Conservation (phyloP, 2,329 filamentous ascomycete species). For the Domatiomyces globalis region DNA sequence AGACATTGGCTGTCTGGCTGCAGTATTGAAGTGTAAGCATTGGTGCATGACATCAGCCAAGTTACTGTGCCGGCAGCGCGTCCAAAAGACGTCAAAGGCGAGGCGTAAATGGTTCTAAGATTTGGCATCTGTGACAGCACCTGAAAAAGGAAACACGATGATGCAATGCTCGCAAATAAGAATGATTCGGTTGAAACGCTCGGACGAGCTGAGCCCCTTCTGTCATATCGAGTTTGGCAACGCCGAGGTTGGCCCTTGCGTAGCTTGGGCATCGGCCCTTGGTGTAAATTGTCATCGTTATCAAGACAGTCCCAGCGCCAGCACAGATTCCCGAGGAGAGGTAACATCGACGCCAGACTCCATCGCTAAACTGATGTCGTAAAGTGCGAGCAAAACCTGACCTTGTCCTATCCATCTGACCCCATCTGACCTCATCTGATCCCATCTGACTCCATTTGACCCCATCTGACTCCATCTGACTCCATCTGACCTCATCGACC, state of each 20-base stretch:
- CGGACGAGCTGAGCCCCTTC: background rate
- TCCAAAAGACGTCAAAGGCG: too few species aligned
- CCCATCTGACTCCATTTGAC: too few species aligned
- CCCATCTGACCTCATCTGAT: too few species aligned
- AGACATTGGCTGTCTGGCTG: too few species aligned
- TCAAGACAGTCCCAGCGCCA: background rate
- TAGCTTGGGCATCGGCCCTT: background rate
- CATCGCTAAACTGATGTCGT: conserved; percentile 8
- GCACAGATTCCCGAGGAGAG: background rate
- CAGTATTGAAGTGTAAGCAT: too few species aligned
- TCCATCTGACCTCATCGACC: too few species aligned
- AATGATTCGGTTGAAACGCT: background rate
- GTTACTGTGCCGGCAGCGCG: too few species aligned
- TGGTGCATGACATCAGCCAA: too few species aligned
- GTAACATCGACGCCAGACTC: conserved; percentile 4
- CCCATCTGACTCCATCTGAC: too few species aligned
- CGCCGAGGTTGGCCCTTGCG: too few species aligned
- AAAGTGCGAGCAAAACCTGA: background rate
- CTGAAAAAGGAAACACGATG: background rate
- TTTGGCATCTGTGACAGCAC: background rate
- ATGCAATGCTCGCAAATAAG: background rate
- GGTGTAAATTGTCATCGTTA: background rate
- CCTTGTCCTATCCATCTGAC: background rate
- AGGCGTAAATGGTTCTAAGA: background rate
- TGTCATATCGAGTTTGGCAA: background rate